Evolutionary conservation across 2,329 filamentous ascomycete genomes (phyloP).

Genomic region (Sarocladiaceae sp.): DNA sequence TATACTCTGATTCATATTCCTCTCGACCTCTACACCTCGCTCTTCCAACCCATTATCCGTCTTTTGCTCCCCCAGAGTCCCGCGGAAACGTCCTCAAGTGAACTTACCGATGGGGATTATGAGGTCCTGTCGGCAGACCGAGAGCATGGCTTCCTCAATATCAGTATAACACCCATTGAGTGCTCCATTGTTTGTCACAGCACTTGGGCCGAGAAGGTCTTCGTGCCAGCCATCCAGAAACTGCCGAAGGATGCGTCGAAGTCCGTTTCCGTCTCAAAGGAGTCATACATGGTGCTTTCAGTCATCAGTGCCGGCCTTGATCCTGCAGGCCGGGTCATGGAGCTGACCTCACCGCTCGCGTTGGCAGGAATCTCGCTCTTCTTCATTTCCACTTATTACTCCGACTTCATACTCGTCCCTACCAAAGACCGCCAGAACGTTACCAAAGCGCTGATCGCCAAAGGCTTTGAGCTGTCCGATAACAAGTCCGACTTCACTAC

Average conservation of each 20-base stretch:
- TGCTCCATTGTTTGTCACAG: constrained; percentile 88
- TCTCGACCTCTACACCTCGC: constrained; percentile 68
- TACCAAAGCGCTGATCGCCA: constrained; percentile 68
- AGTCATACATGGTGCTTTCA: constrained; percentile 84
- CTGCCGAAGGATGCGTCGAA: constrained; percentile 52
- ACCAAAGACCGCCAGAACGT: constrained; percentile 69
- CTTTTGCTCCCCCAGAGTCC: constrained; percentile 65
- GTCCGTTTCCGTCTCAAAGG: constrained; percentile 69
- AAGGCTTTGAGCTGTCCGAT: constrained; percentile 81
- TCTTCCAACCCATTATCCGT: constrained; percentile 83
- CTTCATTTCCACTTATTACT: constrained; percentile 98
- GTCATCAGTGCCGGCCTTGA: constrained; percentile 88
- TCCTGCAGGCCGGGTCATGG: constrained; percentile 84
- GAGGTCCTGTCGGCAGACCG: constrained; percentile 46
- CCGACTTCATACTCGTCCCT: constrained; percentile 92
- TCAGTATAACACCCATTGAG: constrained; percentile 88
- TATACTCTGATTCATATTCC: constrained; percentile 91
- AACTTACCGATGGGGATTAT: constrained; percentile 16
- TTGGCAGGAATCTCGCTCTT: constrained; percentile 94
- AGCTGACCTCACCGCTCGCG: constrained; percentile 85
- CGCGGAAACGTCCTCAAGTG: constrained; percentile 19
- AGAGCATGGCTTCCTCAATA: constrained; percentile 86
- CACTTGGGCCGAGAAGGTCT: constrained; percentile 68
- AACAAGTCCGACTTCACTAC: constrained; percentile 64
- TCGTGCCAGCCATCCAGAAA: constrained; percentile 63